These are phyloP conservation scores for Scheffersomyces parashehatae DNA, from an alignment of 1,139 yeast species.

Conservation along the genomic window DNA sequence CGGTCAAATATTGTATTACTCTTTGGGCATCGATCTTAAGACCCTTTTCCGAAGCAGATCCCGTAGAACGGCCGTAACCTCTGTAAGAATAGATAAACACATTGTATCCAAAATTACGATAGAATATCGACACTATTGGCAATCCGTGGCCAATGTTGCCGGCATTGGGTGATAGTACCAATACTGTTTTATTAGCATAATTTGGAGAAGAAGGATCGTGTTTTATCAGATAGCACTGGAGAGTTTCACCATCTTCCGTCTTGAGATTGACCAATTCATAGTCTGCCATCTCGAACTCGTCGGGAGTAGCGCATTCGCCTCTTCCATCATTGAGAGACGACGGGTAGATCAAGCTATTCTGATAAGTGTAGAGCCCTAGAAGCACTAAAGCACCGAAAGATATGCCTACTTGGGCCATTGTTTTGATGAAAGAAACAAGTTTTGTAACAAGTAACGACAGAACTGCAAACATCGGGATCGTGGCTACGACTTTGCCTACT, in stretches of 20 bases:
- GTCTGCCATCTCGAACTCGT: constrained; percentile 59
- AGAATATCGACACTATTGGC: constrained; percentile 77
- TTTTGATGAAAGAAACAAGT: constrained; percentile 10
- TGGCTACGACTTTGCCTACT: no score
- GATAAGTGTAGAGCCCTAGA: constrained; percentile 65
- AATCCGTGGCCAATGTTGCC: constrained; percentile 94
- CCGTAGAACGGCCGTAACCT: constrained; percentile 89
- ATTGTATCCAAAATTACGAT: constrained; percentile 65
- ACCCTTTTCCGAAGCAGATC: constrained; percentile 75
- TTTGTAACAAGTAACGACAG: constrained; percentile 3
- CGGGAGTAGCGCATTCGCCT: constrained; percentile 77
- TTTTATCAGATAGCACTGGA: constrained; percentile 46
- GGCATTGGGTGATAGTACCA: constrained; percentile 89
- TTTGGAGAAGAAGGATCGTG: constrained; percentile 44
- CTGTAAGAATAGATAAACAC: constrained; percentile 87
- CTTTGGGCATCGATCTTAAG: constrained; percentile 81
- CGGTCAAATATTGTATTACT: constrained; percentile 58
- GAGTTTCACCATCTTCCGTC: constrained; percentile 65
- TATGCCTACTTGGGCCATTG: constrained; percentile 27
- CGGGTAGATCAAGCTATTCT: constrained; percentile 75
- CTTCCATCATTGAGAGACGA: constrained; percentile 78
- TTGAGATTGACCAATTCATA: constrained; percentile 61
- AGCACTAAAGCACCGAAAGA: constrained; percentile 43
- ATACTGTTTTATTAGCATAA: constrained; percentile 65
- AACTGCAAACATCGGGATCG: background rate